These are phyloP conservation scores for Chenopodium berlandieri DNA, from an alignment of 148 eudicot genomes.

Conservation along the genomic window DNA sequence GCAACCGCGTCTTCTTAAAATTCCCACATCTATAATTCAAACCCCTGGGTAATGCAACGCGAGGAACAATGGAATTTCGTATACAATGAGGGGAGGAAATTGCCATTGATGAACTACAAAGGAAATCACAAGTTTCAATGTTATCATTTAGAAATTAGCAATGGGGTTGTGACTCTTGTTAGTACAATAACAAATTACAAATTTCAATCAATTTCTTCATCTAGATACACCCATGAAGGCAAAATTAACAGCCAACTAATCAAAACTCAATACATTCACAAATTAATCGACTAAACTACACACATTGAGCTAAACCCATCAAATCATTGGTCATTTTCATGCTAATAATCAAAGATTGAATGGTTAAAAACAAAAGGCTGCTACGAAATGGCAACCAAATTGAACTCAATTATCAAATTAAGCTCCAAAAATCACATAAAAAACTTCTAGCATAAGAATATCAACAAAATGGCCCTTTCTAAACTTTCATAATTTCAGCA, in stretches of 20 bases:
- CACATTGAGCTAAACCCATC: no score
- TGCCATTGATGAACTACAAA: slow-evolving; percentile 26
- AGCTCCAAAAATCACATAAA: no score
- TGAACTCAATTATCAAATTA: no score
- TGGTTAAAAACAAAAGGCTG: no score
- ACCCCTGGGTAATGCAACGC: not conserved
- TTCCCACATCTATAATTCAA: slow-evolving; percentile 5
- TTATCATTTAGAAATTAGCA: not conserved
- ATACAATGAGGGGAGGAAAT: slow-evolving; percentile 11
- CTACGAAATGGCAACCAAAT: no score
- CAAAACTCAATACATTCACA: no score
- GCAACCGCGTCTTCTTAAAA: slow-evolving; percentile 18
- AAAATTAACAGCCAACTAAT: not conserved
- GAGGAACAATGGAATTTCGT: slow-evolving; percentile 14
- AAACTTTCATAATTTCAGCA: no score
- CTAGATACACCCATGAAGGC: not conserved
- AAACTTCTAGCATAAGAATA: no score
- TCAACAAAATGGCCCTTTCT: no score
- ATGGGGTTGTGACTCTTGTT: not conserved
- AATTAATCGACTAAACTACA: no score
- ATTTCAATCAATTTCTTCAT: not conserved
- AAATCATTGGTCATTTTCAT: no score
- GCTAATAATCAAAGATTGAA: no score
- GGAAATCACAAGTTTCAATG: not conserved
- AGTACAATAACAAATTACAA: not conserved